Percentiles rank a stretch among this genome's conserved stretches.
Conservation (phyloP, 768 basidiomycete species). For the Megacollybia marginata region DNA sequence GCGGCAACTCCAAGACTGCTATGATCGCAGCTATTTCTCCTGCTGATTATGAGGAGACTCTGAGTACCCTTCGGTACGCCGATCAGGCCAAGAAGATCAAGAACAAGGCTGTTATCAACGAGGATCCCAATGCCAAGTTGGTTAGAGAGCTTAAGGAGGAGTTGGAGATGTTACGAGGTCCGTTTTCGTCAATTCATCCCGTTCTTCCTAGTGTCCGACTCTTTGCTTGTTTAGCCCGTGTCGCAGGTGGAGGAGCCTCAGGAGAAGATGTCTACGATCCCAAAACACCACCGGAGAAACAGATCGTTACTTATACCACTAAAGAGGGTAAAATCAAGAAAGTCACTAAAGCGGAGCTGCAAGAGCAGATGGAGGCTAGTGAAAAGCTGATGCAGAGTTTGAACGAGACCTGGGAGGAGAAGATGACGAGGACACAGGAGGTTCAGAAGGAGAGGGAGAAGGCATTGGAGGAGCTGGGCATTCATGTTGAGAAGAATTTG, state of each 20-base stretch:
- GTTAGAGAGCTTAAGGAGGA: conserved; percentile 99
- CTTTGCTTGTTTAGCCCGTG: conserved; percentile 48
- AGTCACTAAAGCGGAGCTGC: conserved; percentile 93
- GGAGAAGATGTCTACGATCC: conserved; percentile 81
- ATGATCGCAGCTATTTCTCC: conserved; percentile 99
- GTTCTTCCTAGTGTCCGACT: background rate
- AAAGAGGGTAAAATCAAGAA: conserved; percentile 93
- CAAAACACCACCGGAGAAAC: conserved; percentile 84
- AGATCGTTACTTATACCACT: conserved; percentile 90
- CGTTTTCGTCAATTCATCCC: conserved; percentile 16
- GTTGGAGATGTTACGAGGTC: conserved; percentile 83
- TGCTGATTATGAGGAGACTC: conserved; percentile 97
- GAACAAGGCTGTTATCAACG: conserved; percentile 98
- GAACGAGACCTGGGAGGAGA: conserved; percentile 97
- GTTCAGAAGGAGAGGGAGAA: conserved; percentile 97
- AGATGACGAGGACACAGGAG: conserved; percentile 83
- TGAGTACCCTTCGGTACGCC: conserved; percentile 95
- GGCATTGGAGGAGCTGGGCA: conserved; percentile 95
- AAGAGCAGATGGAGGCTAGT: conserved; percentile 92
- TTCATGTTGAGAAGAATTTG: conserved; percentile 93
- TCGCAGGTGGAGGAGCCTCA: conserved; percentile 42
- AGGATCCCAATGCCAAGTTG: conserved; percentile 98
- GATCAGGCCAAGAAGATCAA: conserved; percentile 99
- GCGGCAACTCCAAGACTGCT: conserved; percentile 95
- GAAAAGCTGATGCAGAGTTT: conserved; percentile 92